A percentile compares a stretch with the other conserved stretches of the same genome.
These are phyloP conservation scores for Bretschneidera sinensis DNA, from an alignment of 345 rosid genomes.

Conservation along the genomic window DNA sequence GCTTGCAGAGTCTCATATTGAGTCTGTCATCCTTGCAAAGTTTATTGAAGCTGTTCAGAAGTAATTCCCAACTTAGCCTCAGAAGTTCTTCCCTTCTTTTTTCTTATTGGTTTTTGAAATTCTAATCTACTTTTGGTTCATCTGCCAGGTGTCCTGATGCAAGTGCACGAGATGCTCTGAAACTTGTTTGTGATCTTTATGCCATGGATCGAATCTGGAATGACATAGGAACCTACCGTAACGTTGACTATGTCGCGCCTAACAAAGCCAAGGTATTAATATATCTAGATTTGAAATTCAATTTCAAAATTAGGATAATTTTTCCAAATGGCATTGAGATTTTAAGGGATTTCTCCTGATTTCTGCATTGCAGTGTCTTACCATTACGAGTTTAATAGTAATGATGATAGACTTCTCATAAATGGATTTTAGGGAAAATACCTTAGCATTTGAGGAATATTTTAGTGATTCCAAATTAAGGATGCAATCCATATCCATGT, in stretches of 20 bases:
- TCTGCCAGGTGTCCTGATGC: conserved; percentile 68
- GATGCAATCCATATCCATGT: not conserved
- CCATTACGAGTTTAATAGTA: not conserved
- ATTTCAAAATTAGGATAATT: too few relatives aligned
- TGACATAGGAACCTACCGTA: conserved; percentile 91
- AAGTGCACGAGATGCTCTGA: conserved; percentile 63
- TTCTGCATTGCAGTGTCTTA: not conserved
- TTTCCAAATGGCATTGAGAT: not conserved
- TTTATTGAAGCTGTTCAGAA: conserved; percentile 85
- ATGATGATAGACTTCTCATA: not conserved
- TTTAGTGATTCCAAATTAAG: too few relatives aligned
- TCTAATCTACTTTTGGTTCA: not conserved
- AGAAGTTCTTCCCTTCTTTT: not conserved
- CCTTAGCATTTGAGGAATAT: not conserved
- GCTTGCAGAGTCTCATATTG: conserved; percentile 96
- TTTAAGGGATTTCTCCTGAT: too few relatives aligned
- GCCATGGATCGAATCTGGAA: conserved; percentile 94
- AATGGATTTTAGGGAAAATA: too few relatives aligned
- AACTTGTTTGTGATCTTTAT: conserved; percentile 91
- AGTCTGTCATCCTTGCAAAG: conserved; percentile 82
- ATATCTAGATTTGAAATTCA: not conserved
- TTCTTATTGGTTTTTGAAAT: not conserved
- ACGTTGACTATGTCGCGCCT: conserved; percentile 92
- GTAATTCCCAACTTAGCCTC: conserved; percentile 33
- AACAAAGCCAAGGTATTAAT: conserved; percentile 92